Evolutionary conservation across 441 rosid species (phyloP).

Genomic region (Erodium chrysanthum): DNA sequence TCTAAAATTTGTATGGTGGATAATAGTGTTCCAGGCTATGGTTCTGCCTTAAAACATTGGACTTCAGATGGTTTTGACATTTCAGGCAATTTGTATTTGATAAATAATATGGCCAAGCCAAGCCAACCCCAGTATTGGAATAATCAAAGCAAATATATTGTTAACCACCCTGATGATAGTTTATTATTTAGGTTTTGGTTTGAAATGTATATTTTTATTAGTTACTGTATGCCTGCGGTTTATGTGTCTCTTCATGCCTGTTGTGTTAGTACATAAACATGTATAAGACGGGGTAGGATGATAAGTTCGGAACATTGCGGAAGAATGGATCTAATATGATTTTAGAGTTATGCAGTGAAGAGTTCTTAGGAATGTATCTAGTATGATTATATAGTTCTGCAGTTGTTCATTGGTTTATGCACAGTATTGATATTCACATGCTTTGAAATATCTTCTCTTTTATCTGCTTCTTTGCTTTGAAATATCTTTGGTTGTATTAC

Average conservation of each 20-base stretch:
- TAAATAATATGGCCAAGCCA: no score
- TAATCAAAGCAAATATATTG: no score
- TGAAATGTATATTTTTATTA: background rate
- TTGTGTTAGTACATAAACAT: background rate
- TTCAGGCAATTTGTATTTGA: background rate
- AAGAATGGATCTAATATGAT: no score
- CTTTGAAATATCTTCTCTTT: background rate
- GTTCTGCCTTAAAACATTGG: background rate
- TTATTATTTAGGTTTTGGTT: background rate
- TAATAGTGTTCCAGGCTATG: background rate
- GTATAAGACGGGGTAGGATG: background rate
- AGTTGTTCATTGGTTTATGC: background rate
- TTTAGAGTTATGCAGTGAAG: background rate
- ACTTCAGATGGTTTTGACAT: background rate
- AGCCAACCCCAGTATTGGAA: no score
- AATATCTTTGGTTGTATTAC: conserved; percentile 20
- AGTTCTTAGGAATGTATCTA: background rate
- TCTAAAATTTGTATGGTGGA: background rate
- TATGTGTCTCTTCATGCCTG: background rate
- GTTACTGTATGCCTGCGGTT: background rate
- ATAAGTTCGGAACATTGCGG: background rate
- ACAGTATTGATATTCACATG: background rate
- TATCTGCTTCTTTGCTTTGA: conserved; percentile 4
- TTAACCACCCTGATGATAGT: background rate
- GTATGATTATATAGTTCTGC: background rate